A percentile compares a stretch with the other conserved stretches of the same genome.
These are phyloP conservation scores for Potentilla sterilis DNA, from an alignment of 306 rosid genomes.

Conservation along the genomic window DNA sequence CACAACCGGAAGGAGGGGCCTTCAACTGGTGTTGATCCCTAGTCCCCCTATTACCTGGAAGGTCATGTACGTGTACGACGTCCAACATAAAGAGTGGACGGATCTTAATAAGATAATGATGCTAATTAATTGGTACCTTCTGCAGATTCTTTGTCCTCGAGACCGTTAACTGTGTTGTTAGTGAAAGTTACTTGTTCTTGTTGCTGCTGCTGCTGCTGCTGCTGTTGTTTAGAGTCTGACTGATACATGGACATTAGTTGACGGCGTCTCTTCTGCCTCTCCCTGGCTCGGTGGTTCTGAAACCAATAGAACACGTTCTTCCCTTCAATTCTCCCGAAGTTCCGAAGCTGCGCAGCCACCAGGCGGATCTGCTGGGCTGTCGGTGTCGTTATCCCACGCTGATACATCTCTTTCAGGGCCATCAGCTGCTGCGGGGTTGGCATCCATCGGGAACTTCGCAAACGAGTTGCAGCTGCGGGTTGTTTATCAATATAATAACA, in stretches of 20 bases:
- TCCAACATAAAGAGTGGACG: neutral
- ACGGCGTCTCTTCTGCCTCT: conserved; percentile 58
- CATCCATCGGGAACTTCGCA: conserved; percentile 58
- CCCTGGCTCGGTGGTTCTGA: conserved; percentile 79
- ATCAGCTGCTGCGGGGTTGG: conserved; percentile 67
- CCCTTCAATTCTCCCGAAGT: conserved; percentile 70
- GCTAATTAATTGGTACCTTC: neutral
- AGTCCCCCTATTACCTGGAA: neutral
- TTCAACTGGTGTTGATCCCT: too few relatives aligned
- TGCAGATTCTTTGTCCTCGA: neutral
- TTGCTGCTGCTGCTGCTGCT: too few relatives aligned
- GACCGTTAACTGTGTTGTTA: neutral
- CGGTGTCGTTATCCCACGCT: conserved; percentile 57
- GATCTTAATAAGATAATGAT: neutral
- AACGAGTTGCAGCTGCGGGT: neutral
- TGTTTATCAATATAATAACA: neutral
- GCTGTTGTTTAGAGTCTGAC: neutral
- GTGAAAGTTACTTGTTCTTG: neutral
- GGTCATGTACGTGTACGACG: too few relatives aligned
- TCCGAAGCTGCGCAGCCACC: conserved; percentile 51
- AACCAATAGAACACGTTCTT: conserved; percentile 88
- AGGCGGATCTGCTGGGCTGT: conserved; percentile 66
- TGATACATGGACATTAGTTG: conserved; percentile 25
- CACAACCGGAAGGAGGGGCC: neutral
- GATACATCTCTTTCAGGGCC: conserved; percentile 56